These are phyloP conservation scores for Phytophthora pisi DNA, from an alignment of 352 stramenopile genomes.

Conservation along the genomic window DNA sequence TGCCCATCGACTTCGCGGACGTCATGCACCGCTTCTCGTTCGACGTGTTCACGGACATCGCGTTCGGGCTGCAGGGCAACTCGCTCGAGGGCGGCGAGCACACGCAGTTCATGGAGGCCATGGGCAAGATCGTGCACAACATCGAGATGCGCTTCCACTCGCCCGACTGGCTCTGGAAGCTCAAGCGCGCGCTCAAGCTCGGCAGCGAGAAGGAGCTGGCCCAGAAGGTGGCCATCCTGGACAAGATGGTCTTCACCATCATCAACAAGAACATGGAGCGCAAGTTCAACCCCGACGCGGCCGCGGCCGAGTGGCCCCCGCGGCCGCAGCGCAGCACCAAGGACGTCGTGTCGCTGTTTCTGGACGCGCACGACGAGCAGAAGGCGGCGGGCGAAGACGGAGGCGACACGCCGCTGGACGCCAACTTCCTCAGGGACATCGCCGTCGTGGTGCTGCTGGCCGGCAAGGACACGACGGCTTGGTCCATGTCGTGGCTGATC, in stretches of 20 bases:
- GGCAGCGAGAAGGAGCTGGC: conserved; percentile 45
- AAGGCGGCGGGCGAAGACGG: conserved; percentile 15
- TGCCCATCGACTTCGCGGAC: conserved; percentile 36
- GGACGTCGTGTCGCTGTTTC: conserved; percentile 55
- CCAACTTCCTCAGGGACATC: conserved; percentile 71
- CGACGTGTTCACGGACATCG: conserved; percentile 62
- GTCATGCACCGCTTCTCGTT: conserved; percentile 60
- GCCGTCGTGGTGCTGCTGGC: conserved; percentile 72
- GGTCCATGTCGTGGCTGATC: conserved; percentile 74
- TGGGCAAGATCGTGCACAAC: conserved; percentile 42
- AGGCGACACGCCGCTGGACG: conserved; percentile 25
- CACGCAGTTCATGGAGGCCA: conserved; percentile 54
- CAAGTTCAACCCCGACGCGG: conserved; percentile 30
- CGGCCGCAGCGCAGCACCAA: conserved; percentile 26
- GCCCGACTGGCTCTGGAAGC: conserved; percentile 59
- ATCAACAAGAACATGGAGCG: conserved; percentile 54
- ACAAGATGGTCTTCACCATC: conserved; percentile 49
- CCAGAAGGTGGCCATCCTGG: conserved; percentile 36
- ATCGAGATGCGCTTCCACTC: conserved; percentile 51
- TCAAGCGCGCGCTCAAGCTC: conserved; percentile 54
- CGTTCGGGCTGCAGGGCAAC: conserved; percentile 56
- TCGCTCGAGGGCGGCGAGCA: conserved; percentile 43
- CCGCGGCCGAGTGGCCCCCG: conserved; percentile 19
- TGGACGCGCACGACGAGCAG: conserved; percentile 39
- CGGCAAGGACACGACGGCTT: conserved; percentile 79